Evolutionary conservation across 2,329 filamentous ascomycete genomes (phyloP).

Genomic region (Fusarium oligoseptatum): DNA sequence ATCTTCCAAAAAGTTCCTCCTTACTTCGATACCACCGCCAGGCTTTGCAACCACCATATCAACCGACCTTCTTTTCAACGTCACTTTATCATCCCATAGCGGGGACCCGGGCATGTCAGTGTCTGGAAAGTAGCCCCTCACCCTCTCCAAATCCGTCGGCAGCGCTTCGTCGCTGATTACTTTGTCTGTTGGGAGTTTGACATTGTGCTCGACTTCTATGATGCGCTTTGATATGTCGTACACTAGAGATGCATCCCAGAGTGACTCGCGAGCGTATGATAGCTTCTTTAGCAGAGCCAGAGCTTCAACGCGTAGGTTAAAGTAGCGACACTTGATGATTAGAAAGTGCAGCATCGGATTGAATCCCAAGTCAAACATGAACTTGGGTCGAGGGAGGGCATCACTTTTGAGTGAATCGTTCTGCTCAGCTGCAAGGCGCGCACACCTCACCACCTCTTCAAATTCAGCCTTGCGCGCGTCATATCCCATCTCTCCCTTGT

Average conservation of each 20-base stretch:
- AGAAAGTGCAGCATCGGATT: conserved; percentile 55
- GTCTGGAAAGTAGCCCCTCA: conserved; percentile 35
- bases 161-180: conserved; percentile 2
- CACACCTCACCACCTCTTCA: conserved; percentile 47
- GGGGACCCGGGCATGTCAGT: not conserved
- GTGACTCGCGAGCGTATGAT: conserved; percentile 49
- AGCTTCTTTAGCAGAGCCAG: conserved; percentile 50
- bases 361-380: conserved; percentile 59
- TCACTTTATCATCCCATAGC: not conserved
- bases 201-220: conserved; percentile 56
- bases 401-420: not conserved
- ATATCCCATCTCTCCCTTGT: conserved; percentile 50
- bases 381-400: conserved; percentile 39
- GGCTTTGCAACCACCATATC: conserved; percentile 11
- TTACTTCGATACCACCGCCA: not conserved
- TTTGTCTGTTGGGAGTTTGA: conserved; percentile 44
- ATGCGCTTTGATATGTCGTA: conserved; percentile 49
- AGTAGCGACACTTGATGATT: conserved; percentile 55
- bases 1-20: not conserved
- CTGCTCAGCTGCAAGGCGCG: conserved; percentile 26
- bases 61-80: not conserved
- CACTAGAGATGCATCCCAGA: conserved; percentile 54
- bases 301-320: conserved; percentile 52
- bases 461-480: conserved; percentile 51
- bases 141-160: conserved; percentile 32